Evolutionary conservation across 148 eudicot species (phyloP).

Genomic region (Amaranthus palmeri): DNA sequence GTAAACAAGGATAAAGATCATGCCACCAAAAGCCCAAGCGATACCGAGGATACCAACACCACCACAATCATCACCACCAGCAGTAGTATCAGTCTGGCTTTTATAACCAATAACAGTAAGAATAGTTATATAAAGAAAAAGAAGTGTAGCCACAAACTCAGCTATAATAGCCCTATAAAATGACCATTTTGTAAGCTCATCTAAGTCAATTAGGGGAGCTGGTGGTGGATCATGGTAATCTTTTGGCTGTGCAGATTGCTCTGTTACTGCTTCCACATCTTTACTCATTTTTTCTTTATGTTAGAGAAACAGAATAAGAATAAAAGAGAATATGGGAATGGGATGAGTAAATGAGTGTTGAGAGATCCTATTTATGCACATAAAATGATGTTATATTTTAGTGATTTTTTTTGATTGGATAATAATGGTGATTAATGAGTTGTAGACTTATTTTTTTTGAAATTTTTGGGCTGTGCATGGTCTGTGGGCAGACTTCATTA

Average conservation of each 20-base stretch:
- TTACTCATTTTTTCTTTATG: conserved; percentile 8
- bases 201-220: conserved; percentile 10
- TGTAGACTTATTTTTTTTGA: neutral
- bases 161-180: conserved; percentile 3
- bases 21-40: conserved; percentile 12
- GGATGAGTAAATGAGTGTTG: neutral
- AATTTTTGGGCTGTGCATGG: neutral
- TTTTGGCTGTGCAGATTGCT: conserved; percentile 11
- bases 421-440: no score
- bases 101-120: conserved; percentile 18
- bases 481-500: neutral
- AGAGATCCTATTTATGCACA: neutral
- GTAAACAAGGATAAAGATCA: no score
- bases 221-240: conserved; percentile 23
- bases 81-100: conserved; percentile 4
- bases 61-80: conserved; percentile 17
- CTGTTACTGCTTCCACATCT: conserved; percentile 8
- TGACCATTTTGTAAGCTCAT: conserved; percentile 4
- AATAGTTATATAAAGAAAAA: conserved; percentile 13
- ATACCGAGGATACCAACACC: conserved; percentile 20
- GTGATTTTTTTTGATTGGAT: no score
- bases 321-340: neutral
- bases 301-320: neutral
- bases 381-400: no score
- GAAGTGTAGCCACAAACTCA: conserved; percentile 17